phyloP scores from a whole-genome alignment of 768 basidiomycete species.

The Calvatia gigantea region DNA sequence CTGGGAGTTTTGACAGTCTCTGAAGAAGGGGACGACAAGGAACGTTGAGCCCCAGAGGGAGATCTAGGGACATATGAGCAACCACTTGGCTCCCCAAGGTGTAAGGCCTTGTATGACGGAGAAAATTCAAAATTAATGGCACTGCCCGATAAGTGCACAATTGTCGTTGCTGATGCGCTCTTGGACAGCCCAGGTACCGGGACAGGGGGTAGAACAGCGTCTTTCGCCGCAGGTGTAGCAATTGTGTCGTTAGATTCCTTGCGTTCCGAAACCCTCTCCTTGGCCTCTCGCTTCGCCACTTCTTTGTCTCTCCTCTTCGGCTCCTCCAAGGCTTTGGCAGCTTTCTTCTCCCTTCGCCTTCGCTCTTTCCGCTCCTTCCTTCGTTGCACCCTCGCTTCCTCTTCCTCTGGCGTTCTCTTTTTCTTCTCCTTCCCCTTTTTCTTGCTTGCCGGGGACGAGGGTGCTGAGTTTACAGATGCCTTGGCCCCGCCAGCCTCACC shows the following conservation, averaged over 20 bases:
- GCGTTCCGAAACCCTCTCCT: background rate
- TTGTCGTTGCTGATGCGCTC: conserved; percentile 11
- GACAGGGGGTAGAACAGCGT: conserved; percentile 9
- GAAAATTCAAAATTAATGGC: background rate
- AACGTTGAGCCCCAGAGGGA: background rate
- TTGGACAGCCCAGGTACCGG: conserved; percentile 1
- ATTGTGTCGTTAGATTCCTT: background rate
- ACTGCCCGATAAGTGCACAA: conserved; percentile 4
- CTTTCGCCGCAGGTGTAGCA: background rate
- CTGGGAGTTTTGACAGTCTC: conserved; percentile 1
- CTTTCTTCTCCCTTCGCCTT: background rate
- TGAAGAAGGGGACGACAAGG: background rate
- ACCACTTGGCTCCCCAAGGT: background rate
- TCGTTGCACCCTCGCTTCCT: background rate
- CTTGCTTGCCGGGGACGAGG: background rate
- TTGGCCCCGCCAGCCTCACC: background rate
- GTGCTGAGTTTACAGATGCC: background rate
- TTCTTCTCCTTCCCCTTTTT: conserved; percentile 11
- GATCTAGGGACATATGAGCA: background rate
- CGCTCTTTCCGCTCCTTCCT: too few species aligned
- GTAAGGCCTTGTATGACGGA: background rate
- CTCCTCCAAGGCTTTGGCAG: conserved; percentile 3
- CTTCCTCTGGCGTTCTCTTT: conserved; percentile 3
- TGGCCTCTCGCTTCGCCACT: too few species aligned
- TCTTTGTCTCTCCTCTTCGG: background rate